Evolutionary conservation across 331 rosid species (phyloP), one percentile per base, ranked within the genome.

Genomic region (Quercus lobata): DNA sequence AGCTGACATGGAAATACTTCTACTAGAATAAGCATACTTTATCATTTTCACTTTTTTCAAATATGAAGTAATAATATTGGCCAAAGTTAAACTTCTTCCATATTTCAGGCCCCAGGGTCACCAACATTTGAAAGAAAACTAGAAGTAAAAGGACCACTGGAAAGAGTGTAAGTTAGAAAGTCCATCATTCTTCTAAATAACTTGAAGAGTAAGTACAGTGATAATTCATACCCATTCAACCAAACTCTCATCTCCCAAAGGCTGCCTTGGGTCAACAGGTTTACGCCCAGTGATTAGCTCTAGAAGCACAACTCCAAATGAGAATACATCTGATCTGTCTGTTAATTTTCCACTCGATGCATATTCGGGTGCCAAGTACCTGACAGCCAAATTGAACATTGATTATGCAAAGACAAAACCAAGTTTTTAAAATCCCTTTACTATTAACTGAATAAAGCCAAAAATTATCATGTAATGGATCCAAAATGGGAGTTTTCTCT

Each of bases 341-440:
- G 99, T 96, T 71, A 93, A 76, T 83, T 96, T 96, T 75, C 99
- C 99, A 72, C 97, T 96, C 10, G 93, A 88, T 71, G 99, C 98
- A 78, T 96, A 96, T 79, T 96, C 99, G 11, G 99, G 98, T 66
- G 99, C 99, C 97, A 96, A 83, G 85, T 96, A 96, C 76, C 99
- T 93, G 85, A 66, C 32, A 74, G 71, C 52, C 30, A 62, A 76
- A 65, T 53, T 57, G 18, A 32, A 80, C 53, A 71, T 80, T 1
- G 72, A 69, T 63, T 55, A 77, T 46, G 72, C 22, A n/a, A 35
- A 25, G 49, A 56, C 53, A 41, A 15, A 58, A 71, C 71, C 75
- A 10, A 41, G 44, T 68, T 68, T 41, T 54, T 69, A 6, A 75
- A 4, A 16, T 46, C 74, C 72, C 69, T 44, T 46, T 34, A 73